A percentile compares a stretch with the other conserved stretches of the same genome.
phyloP scores from a whole-genome alignment of 805 yeast genomes.

The Phaffomyces opuntiae region DNA sequence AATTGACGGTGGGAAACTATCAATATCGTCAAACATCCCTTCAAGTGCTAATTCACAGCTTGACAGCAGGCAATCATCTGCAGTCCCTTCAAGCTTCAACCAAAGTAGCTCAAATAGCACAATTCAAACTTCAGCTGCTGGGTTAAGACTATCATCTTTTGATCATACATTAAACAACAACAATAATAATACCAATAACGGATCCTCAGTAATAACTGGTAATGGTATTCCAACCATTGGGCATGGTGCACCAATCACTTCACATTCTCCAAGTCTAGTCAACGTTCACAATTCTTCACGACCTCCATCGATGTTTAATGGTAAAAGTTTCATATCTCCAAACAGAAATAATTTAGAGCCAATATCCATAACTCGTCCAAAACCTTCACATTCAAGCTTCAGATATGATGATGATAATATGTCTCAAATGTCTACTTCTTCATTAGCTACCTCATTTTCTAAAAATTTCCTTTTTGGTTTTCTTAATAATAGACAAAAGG shows the following conservation, averaged over 20 bases:
- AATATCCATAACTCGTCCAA: conserved; percentile 1
- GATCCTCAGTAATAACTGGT: background rate
- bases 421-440: conserved; percentile 33
- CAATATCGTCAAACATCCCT: conserved; percentile 1
- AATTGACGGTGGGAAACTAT: conserved; percentile 5
- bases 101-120: conserved; percentile 2
- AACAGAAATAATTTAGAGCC: background rate
- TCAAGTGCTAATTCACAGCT: conserved; percentile 5
- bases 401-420: conserved; percentile 28
- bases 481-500: conserved; percentile 27
- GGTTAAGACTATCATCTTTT: conserved; percentile 16
- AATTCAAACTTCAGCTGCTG: conserved; percentile 16
- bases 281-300: conserved; percentile 15
- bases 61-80: background rate
- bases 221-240: background rate
- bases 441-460: conserved; percentile 35
- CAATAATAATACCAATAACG: too few relatives aligned
- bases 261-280: conserved; percentile 15
- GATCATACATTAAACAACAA: conserved; percentile 11
- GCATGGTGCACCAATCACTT: conserved; percentile 9
- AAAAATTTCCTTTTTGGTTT: conserved; percentile 36
- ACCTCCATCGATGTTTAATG: conserved; percentile 16
- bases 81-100: background rate
- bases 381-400: conserved; percentile 3
- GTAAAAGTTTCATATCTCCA: background rate